Conservation (phyloP, 164 flowering plant species). For the Chimonanthus praecox region DNA sequence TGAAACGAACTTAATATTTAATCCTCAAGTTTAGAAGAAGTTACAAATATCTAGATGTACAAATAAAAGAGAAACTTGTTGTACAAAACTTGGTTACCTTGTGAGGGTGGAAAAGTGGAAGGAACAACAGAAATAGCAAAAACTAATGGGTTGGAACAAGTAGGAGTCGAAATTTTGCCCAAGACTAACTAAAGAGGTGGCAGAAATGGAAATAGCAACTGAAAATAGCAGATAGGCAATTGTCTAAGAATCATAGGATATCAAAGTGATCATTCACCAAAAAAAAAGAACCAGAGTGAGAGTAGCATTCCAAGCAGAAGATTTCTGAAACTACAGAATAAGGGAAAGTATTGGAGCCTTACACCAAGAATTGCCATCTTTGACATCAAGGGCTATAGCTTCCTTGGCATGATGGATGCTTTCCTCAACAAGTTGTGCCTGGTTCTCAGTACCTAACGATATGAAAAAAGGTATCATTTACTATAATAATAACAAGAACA, state of each 20-base stretch:
- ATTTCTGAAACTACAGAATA: not conserved
- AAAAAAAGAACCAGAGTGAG: not conserved
- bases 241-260: not conserved
- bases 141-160: not conserved
- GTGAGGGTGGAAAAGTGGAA: too few relatives aligned
- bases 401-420: slow-evolving; percentile 88
- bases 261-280: not conserved
- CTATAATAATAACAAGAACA: not conserved
- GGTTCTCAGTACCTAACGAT: slow-evolving; percentile 53
- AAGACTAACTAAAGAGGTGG: not conserved
- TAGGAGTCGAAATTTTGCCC: not conserved
- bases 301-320: not conserved
- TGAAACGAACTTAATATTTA: too few relatives aligned
- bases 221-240: not conserved
- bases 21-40: too few relatives aligned
- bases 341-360: slow-evolving; percentile 20
- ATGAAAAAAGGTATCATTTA: slow-evolving; percentile 14
- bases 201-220: not conserved
- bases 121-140: too few relatives aligned
- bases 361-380: slow-evolving; percentile 97
- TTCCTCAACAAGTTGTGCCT: slow-evolving; percentile 60
- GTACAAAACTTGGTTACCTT: too few relatives aligned
- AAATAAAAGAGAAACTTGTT: too few relatives aligned
- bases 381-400: slow-evolving; percentile 80
- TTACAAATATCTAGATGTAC: too few relatives aligned